Conservation (phyloP, 768 basidiomycete species). For the Tulasnella sp. region DNA sequence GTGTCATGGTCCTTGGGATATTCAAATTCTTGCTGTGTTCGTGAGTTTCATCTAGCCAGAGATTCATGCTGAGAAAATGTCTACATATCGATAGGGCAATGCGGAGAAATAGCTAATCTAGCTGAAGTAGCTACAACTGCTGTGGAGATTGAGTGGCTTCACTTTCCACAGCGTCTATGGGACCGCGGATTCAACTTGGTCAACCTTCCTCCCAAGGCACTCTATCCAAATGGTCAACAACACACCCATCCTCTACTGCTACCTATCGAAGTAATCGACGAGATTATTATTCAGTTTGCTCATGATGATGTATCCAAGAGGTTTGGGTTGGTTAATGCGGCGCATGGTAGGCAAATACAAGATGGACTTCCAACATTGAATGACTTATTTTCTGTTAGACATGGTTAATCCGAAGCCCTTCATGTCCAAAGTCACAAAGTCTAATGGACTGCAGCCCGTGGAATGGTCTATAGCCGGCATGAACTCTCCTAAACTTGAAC, state of each 20-base stretch:
- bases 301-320: background rate
- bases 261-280: background rate
- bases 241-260: background rate
- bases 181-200: background rate
- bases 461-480: too few relatives aligned
- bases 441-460: background rate
- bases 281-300: conserved; percentile 5
- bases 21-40: conserved; percentile 8
- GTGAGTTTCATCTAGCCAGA: too few relatives aligned
- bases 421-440: background rate
- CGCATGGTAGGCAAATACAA: conserved; percentile 1
- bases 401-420: background rate
- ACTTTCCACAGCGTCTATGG: background rate
- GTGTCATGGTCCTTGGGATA: background rate
- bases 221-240: conserved; percentile 2
- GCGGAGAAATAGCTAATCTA: background rate
- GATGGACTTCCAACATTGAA: too few relatives aligned
- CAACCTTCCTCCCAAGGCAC: conserved; percentile 2
- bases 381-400: too few relatives aligned
- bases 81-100: background rate
- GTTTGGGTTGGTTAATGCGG: background rate
- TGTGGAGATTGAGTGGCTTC: background rate
- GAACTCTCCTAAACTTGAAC: too few relatives aligned
- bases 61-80: background rate
- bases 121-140: background rate